These are phyloP conservation scores for Globisporangium orthogonon DNA, from an alignment of 352 stramenopile genomes.

Conservation along the genomic window DNA sequence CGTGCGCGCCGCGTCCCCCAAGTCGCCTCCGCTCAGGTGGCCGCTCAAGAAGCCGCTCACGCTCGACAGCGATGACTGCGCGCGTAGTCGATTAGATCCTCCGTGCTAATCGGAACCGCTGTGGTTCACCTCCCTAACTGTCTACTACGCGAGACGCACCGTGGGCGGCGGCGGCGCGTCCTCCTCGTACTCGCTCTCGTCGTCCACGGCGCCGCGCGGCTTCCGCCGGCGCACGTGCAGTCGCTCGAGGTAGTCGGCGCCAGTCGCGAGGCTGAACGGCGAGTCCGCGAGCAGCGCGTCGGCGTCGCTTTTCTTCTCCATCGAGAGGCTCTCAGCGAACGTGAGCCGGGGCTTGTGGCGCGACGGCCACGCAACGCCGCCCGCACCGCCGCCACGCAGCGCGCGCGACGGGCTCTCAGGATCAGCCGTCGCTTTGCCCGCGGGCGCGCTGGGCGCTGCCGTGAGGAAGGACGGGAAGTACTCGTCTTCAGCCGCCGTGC, in stretches of 20 bases:
- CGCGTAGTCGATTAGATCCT: too few species aligned
- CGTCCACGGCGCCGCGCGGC: slow-evolving; percentile 16
- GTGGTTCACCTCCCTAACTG: not conserved
- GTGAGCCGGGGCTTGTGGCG: slow-evolving; percentile 38
- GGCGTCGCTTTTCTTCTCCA: slow-evolving; percentile 40
- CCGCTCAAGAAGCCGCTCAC: slow-evolving; percentile 32
- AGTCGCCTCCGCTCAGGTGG: slow-evolving; percentile 23
- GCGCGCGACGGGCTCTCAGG: slow-evolving; percentile 31
- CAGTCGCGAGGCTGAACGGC: slow-evolving; percentile 42
- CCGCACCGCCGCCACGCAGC: slow-evolving; percentile 16
- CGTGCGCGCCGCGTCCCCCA: slow-evolving; percentile 10
- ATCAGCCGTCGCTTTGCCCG: slow-evolving; percentile 38
- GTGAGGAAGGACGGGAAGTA: slow-evolving; percentile 76
- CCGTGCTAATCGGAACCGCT: too few species aligned
- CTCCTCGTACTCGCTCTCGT: slow-evolving; percentile 32
- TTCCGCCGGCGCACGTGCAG: slow-evolving; percentile 49
- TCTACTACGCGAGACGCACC: slow-evolving; percentile 9
- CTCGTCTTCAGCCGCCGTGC: slow-evolving; percentile 44
- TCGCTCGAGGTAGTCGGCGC: slow-evolving; percentile 24
- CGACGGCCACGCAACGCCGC: slow-evolving; percentile 18
- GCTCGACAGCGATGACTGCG: slow-evolving; percentile 39
- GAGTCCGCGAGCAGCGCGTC: slow-evolving; percentile 48
- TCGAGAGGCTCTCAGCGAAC: slow-evolving; percentile 65
- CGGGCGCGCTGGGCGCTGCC: slow-evolving; percentile 33
- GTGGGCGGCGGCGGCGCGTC: slow-evolving; percentile 55